Percentiles rank a stretch among this genome's conserved stretches.
Evolutionary conservation across 2,329 filamentous ascomycete species (phyloP).

Genomic region (Boeremia lycopersici): DNA sequence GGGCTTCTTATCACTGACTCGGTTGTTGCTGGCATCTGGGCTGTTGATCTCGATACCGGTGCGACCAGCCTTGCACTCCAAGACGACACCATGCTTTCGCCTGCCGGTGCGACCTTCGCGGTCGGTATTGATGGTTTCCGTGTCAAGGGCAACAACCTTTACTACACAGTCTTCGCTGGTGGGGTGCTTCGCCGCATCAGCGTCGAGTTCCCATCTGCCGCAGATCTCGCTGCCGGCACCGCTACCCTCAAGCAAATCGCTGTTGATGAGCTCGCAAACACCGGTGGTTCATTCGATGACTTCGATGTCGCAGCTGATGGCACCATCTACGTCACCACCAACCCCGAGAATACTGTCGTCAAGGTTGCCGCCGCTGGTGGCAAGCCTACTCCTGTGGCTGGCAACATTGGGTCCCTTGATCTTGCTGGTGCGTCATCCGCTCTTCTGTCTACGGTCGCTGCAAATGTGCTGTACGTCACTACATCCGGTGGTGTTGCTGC

Average conservation of each 20-base stretch:
- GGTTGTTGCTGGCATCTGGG: conserved; percentile 14
- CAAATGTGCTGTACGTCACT: conserved; percentile 16
- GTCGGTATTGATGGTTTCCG: conserved; percentile 18
- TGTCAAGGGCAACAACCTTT: conserved; percentile 11
- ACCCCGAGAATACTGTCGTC: conserved; percentile 17
- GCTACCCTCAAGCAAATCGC: conserved; percentile 12
- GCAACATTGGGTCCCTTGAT: conserved; percentile 4
- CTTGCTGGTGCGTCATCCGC: conserved; percentile 17
- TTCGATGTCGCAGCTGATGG: conserved; percentile 14
- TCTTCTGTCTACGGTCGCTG: conserved; percentile 11
- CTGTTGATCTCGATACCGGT: conserved; percentile 12
- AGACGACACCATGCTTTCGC: conserved; percentile 13
- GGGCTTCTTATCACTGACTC: conserved; percentile 17
- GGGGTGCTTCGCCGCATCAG: conserved; percentile 15
- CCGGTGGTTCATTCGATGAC: conserved; percentile 15
- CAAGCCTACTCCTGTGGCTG: conserved; percentile 13
- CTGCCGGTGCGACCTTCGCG: conserved; percentile 12
- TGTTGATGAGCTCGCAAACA: conserved; percentile 16
- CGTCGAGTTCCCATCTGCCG: conserved; percentile 9
- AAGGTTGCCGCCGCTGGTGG: conserved; percentile 17
- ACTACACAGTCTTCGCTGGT: conserved; percentile 13
- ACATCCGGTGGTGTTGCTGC: conserved; percentile 17
- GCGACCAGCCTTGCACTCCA: conserved; percentile 13
- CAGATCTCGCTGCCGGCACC: conserved; percentile 10
- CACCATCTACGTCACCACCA: conserved; percentile 13